Base-by-base conservation (phyloP, 2,329 filamentous ascomycete species). In the Ophiocordyceps camponoti-saundersi region DNA sequence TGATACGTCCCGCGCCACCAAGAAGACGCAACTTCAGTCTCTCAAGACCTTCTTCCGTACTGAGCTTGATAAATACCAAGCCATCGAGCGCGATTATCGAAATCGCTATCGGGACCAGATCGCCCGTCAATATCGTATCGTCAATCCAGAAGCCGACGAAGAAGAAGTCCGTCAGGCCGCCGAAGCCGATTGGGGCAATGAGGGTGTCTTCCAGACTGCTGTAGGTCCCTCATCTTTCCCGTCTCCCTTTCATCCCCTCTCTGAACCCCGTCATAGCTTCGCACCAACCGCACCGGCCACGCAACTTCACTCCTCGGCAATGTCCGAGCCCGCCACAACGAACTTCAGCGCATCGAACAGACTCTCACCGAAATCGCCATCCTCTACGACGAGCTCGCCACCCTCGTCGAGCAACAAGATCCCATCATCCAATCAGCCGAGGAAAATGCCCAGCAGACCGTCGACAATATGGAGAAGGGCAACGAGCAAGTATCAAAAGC, bases 161-260 rank as follows among this genome's bases (percentile, higher is more conserved):
- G 68, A 73, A 1, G 82, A 90, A 63, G 79, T 89, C 3, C 67
- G 72, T 44, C 69, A 85, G 60, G 83, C 83, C 3, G 69, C 78
- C 22, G 71, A 85, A 54, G 70, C 77, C 47, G 80, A 88, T 59
- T 85, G 83, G 80, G 78, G 80, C 47, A 76, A 84, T 49, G 81
- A 89, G 66, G 82, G 83, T 56, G 80, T 92, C 47, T 92, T 90
- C 68, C 82, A 88, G 64, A 82, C 79, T 48, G 85, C 85, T 49
- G 85, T 90, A 73, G 63, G 79, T 72, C 46, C 51, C 8, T 4
- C 16, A 46, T 39, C 48, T 43, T 23, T 46, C 36, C 30, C 20
- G 4, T 18, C 20, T 21, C 3, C 8, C 39, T 5, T 15, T 41
- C 22, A 22, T 48, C 26, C 12, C 21, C 12, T 26, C 22, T 20